These are phyloP conservation scores for Halenospora varia DNA, from an alignment of 495 filamentous ascomycete species.

Conservation along the genomic window DNA sequence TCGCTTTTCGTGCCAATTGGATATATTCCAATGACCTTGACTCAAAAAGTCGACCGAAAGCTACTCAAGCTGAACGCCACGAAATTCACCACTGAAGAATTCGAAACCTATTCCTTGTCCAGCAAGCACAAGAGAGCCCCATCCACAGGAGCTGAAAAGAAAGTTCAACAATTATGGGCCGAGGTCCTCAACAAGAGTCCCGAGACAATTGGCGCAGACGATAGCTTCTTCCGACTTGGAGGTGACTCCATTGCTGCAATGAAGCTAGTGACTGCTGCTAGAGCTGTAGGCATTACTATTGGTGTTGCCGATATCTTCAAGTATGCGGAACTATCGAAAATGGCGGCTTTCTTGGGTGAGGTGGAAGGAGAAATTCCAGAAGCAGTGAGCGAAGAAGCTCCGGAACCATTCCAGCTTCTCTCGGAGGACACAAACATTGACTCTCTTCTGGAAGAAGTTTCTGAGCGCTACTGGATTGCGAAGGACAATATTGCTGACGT, in stretches of 20 bases:
- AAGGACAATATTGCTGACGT: not conserved
- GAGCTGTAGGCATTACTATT: slow-evolving; percentile 44
- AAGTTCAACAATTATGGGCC: slow-evolving; percentile 8
- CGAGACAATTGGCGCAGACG: slow-evolving; percentile 41
- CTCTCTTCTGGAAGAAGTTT: not conserved
- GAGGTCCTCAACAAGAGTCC: slow-evolving; percentile 8
- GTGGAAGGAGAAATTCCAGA: not conserved
- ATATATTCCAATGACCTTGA: not conserved
- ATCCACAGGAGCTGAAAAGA: not conserved
- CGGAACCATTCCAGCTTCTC: not conserved
- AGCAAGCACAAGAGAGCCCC: not conserved
- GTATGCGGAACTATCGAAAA: not conserved
- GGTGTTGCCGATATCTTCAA: slow-evolving; percentile 33
- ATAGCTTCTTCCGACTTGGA: slow-evolving; percentile 61
- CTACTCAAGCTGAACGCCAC: not conserved
- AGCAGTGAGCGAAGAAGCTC: not conserved
- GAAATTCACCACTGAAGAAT: not conserved
- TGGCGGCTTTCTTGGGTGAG: not conserved
- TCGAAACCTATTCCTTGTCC: not conserved
- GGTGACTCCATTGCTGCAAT: slow-evolving; percentile 71
- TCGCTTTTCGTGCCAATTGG: not conserved
- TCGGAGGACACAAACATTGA: not conserved
- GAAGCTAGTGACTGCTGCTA: slow-evolving; percentile 59
- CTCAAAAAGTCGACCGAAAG: not conserved
- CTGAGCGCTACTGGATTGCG: not conserved